Percentiles rank a stretch among this genome's conserved stretches.
Conservation (phyloP, 2,329 filamentous ascomycete genomes). For the Geoglossum cookeanum region DNA sequence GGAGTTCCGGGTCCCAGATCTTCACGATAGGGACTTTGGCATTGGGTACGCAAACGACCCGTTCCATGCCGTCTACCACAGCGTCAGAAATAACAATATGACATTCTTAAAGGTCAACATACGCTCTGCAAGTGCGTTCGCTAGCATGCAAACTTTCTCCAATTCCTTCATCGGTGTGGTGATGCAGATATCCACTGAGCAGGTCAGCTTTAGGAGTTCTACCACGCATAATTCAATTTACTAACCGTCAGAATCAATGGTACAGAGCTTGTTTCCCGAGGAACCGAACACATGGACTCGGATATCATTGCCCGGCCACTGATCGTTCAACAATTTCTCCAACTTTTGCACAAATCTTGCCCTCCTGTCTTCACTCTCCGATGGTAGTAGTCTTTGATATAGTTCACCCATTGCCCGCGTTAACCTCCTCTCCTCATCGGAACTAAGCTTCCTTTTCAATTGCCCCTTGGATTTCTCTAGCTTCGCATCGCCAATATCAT, state of each 20-base stretch:
- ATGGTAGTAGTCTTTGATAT: constrained; percentile 72
- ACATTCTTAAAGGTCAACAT: constrained; percentile 22
- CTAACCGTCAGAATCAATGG: constrained; percentile 87
- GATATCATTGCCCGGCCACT: constrained; percentile 85
- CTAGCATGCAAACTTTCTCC: constrained; percentile 79
- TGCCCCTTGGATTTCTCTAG: constrained; percentile 50
- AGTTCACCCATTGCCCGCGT: constrained; percentile 69
- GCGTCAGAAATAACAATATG: background rate
- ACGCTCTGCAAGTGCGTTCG: constrained; percentile 71
- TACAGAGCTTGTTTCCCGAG: constrained; percentile 85
- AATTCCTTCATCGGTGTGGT: constrained; percentile 76
- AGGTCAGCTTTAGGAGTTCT: constrained; percentile 12
- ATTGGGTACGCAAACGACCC: constrained; percentile 81
- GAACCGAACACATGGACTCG: constrained; percentile 93
- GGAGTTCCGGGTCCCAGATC: constrained; percentile 87
- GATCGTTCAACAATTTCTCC: constrained; percentile 67
- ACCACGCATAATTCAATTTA: background rate
- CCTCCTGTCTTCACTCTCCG: constrained; percentile 58
- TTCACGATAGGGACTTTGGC: constrained; percentile 98
- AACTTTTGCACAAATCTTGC: constrained; percentile 67
- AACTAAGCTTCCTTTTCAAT: constrained; percentile 49
- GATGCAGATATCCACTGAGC: constrained; percentile 85
- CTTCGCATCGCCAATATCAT: constrained; percentile 66
- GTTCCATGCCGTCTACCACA: constrained; percentile 77
- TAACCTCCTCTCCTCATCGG: constrained; percentile 55